Percentiles rank a stretch among this genome's conserved stretches.
Evolutionary conservation across 495 filamentous ascomycete species (phyloP).

Genomic region (Collariella sp.): DNA sequence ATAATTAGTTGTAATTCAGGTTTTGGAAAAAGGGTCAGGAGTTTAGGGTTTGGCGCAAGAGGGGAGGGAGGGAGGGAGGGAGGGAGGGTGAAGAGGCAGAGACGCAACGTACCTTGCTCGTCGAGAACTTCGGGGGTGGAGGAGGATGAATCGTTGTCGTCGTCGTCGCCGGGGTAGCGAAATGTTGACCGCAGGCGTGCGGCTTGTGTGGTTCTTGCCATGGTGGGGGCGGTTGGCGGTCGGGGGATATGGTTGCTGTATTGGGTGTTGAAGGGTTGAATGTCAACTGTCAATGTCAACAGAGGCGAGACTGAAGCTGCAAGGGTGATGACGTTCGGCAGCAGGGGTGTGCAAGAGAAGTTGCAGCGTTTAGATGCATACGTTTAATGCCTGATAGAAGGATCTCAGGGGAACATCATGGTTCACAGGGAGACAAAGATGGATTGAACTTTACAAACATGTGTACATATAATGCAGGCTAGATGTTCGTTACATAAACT

Average conservation of each 20-base stretch:
- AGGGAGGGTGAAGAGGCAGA: too few relatives aligned
- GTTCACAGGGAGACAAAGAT: too few relatives aligned
- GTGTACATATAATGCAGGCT: too few relatives aligned
- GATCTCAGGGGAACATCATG: too few relatives aligned
- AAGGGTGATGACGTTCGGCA: constrained; percentile 1
- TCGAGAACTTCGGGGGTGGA: constrained; percentile 51
- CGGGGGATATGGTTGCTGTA: too few relatives aligned
- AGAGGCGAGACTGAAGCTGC: neutral
- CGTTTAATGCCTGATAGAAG: too few relatives aligned
- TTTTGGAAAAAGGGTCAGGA: neutral
- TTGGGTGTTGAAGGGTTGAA: neutral
- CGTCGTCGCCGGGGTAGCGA: constrained; percentile 50
- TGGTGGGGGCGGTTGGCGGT: too few relatives aligned
- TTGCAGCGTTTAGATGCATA: too few relatives aligned
- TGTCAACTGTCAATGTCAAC: too few relatives aligned
- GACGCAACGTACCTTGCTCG: constrained; percentile 49
- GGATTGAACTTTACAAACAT: too few relatives aligned
- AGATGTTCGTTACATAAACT: too few relatives aligned
- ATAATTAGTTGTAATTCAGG: neutral
- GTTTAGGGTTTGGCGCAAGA: neutral
- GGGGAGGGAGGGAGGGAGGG: neutral
- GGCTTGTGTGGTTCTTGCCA: constrained; percentile 5
- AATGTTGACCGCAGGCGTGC: constrained; percentile 54
- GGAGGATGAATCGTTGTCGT: constrained; percentile 21
- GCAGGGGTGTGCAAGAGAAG: neutral